Evolutionary conservation across 495 filamentous ascomycete species (phyloP), one percentile per base, ranked within the genome.

Genomic region (Cercophora newfieldiana): DNA sequence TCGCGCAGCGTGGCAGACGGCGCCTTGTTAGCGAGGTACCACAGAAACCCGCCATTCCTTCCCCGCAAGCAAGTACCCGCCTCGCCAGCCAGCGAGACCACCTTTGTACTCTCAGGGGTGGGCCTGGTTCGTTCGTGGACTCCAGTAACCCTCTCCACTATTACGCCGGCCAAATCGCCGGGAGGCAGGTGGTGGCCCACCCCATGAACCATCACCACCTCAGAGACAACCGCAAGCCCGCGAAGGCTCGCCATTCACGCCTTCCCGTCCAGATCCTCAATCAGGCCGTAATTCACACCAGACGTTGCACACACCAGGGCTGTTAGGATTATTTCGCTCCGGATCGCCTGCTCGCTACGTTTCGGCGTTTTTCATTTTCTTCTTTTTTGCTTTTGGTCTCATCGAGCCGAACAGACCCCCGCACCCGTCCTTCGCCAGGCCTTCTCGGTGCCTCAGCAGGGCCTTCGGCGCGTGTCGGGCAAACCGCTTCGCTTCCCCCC

Each of bases 121-220:
- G 29, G 44, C 19, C 49, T 26, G 21, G 37, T 60, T 66, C 48
- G 66, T 29, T 69, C 67, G 58, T 59, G 63, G 66, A 63, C 65
- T 72, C 69, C 65, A 67, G 66, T 53, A 50, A 56, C 71, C 71
- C 79, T 72, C 80, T 81, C 81, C 81, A 83, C 81, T 81, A 82
- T 83, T 83, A 78, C 76, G 79, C 81, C 81, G 81, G 81, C 75
- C 75, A 83, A 82, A 82, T 74, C 76, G 80, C 81, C 80, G 80
- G 33, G 61, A 63, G 37, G 37, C 37, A 44, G 61, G 61, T 75
- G 61, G 61, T 75, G 74, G 67, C 66, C 72, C 71, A 72, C 71
- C 68, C 69, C 56, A 53, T 62, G 65, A 66, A 19, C 26, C 54
- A 22, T 26, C 26, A 22, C 26, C 22, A 22, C 66, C 21, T 65